phyloP scores from a whole-genome alignment of 192 early-diverging fungal genomes.

The Blastocladiella britannica region DNA sequence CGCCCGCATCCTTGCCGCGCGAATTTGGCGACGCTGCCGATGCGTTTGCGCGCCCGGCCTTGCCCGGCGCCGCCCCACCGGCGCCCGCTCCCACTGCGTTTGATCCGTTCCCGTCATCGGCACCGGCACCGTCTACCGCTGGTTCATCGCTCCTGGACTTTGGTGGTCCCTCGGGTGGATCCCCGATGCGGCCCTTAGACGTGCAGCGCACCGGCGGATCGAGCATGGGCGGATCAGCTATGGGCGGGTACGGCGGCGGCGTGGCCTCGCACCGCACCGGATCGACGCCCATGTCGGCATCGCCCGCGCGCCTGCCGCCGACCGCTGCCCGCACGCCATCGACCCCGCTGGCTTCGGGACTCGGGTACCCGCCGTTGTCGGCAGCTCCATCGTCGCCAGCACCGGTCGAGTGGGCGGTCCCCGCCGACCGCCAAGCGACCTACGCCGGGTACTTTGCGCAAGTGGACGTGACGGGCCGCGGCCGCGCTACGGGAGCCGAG shows the following conservation, averaged over 20 bases:
- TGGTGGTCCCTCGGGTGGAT: not conserved
- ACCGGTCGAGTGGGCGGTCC: not conserved
- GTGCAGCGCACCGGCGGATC: not conserved
- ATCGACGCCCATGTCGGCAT: not conserved
- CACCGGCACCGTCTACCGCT: not conserved
- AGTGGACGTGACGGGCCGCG: not conserved
- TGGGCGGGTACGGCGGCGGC: too few relatives aligned
- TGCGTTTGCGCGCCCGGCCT: not conserved
- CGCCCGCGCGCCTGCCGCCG: not conserved
- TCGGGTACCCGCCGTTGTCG: not conserved
- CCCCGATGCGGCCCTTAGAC: not conserved
- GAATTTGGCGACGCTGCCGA: not conserved
- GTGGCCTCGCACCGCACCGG: not conserved
- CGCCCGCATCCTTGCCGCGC: not conserved
- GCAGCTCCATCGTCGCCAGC: too few relatives aligned
- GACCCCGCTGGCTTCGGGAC: not conserved
- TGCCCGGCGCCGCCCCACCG: not conserved
- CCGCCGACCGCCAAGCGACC: not conserved
- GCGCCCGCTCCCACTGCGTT: not conserved
- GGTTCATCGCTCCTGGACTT: not conserved
- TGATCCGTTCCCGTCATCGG: not conserved
- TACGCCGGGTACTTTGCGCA: not conserved
- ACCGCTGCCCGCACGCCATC: not conserved
- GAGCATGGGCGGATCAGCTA: too few relatives aligned
- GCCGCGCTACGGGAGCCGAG: not conserved